Evolutionary conservation across 495 filamentous ascomycete genomes (phyloP).

Genomic region (Aspergillus funiculosus): DNA sequence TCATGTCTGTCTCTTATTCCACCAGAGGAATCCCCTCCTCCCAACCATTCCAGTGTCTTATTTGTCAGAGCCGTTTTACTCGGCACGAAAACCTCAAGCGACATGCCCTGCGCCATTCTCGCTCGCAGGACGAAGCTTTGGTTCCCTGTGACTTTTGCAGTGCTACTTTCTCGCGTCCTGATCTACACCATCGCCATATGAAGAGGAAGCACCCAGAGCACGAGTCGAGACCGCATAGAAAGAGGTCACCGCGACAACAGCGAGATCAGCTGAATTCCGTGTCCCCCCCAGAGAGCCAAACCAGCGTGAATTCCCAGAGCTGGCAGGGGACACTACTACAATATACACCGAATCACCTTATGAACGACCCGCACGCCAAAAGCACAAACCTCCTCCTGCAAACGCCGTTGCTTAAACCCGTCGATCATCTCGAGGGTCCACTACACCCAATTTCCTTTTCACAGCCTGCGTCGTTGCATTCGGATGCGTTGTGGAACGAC

Average conservation of each 20-base stretch:
- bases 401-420: slow-evolving; percentile 14
- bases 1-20: slow-evolving; percentile 17
- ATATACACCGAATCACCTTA: slow-evolving; percentile 8
- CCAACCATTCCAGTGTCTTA: slow-evolving; percentile 32
- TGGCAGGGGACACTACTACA: neutral
- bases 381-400: slow-evolving; percentile 19
- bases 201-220: slow-evolving; percentile 34
- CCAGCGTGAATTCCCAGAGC: neutral
- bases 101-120: slow-evolving; percentile 29
- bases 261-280: neutral
- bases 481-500: too few species aligned
- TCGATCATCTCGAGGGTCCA: slow-evolving; percentile 9
- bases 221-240: slow-evolving; percentile 13
- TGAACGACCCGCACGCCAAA: slow-evolving; percentile 9
- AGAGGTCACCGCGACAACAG: slow-evolving; percentile 7
- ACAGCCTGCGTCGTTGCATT: neutral
- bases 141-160: slow-evolving; percentile 28
- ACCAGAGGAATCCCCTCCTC: slow-evolving; percentile 9
- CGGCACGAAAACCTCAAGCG: slow-evolving; percentile 39
- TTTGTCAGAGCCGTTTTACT: slow-evolving; percentile 33
- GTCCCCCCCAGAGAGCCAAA: slow-evolving; percentile 10
- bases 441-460: neutral
- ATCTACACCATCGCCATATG: slow-evolving; percentile 32
- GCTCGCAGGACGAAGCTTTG: slow-evolving; percentile 20
- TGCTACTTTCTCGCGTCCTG: slow-evolving; percentile 29